Conservation (phyloP, 179 eudicot genomes). For the Amaranthus tricolor region DNA sequence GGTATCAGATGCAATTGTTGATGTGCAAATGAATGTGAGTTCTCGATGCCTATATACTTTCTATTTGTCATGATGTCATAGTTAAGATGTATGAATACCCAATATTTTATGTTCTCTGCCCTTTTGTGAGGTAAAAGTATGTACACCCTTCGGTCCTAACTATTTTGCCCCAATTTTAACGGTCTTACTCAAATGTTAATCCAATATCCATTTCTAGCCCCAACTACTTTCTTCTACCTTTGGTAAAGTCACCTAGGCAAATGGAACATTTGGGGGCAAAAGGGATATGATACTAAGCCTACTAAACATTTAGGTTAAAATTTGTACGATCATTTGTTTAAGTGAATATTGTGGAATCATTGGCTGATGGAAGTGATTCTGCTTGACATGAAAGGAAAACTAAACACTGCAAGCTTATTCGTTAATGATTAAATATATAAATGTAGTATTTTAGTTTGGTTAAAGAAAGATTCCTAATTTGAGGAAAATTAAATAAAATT, state of each 20-base stretch:
- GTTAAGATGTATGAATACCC: not conserved
- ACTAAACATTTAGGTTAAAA: not conserved
- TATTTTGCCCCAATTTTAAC: no score
- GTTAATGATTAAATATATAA: not conserved
- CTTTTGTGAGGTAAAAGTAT: no score
- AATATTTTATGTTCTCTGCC: not conserved
- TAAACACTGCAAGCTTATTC: not conserved
- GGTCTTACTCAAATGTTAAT: no score
- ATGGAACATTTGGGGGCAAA: no score
- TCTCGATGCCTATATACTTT: not conserved
- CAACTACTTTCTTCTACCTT: no score
- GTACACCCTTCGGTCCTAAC: no score
- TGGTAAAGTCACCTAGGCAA: no score
- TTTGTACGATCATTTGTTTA: not conserved
- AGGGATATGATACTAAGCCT: not conserved
- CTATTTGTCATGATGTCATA: not conserved
- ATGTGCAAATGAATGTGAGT: slow-evolving; percentile 82
- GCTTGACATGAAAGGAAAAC: not conserved
- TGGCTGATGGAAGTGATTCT: not conserved
- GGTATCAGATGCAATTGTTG: slow-evolving; percentile 60
- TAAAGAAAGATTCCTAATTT: not conserved
- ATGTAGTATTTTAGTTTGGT: not conserved
- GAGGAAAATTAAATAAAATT: not conserved
- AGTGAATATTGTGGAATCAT: not conserved
- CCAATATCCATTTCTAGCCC: no score